phyloP scores from a whole-genome alignment of 257 asterid species.

The Striga asiatica region DNA sequence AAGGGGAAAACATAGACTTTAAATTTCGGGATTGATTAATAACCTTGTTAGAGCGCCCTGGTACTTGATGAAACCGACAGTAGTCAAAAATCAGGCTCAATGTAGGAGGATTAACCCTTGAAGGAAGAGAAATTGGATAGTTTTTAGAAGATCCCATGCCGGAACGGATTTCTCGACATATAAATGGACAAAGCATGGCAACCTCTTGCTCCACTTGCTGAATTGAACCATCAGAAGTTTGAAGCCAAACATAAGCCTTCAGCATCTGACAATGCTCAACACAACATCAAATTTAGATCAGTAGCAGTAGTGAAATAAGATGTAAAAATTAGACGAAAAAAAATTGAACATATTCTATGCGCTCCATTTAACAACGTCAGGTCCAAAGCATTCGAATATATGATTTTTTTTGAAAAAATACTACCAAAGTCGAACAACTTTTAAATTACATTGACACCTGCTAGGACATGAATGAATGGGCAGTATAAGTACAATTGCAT shows the following conservation, averaged over 20 bases:
- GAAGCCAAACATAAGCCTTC: conserved; percentile 77
- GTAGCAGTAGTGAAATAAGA: background rate
- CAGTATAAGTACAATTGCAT: background rate
- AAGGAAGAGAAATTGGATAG: conserved; percentile 65
- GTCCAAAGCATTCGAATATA: too few species aligned
- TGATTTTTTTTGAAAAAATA: too few species aligned
- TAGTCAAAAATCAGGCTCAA: conserved; percentile 74
- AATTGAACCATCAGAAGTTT: conserved; percentile 62
- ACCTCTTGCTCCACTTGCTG: conserved; percentile 82
- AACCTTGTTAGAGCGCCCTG: conserved; percentile 87
- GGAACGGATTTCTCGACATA: conserved; percentile 55
- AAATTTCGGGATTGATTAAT: background rate
- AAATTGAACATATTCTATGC: background rate
- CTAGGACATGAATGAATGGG: background rate
- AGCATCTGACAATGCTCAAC: conserved; percentile 33
- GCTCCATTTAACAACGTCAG: too few species aligned
- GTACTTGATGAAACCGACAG: conserved; percentile 71
- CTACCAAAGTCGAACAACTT: too few species aligned
- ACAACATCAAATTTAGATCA: conserved; percentile 9
- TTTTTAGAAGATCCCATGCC: conserved; percentile 74
- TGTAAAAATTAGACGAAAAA: background rate
- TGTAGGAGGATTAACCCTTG: conserved; percentile 57
- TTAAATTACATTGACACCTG: too few species aligned
- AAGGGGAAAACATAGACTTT: background rate
- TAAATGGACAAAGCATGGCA: conserved; percentile 66